These are phyloP conservation scores for Petunia hybrid DNA, from an alignment of 305 asterid species.

Conservation along the genomic window DNA sequence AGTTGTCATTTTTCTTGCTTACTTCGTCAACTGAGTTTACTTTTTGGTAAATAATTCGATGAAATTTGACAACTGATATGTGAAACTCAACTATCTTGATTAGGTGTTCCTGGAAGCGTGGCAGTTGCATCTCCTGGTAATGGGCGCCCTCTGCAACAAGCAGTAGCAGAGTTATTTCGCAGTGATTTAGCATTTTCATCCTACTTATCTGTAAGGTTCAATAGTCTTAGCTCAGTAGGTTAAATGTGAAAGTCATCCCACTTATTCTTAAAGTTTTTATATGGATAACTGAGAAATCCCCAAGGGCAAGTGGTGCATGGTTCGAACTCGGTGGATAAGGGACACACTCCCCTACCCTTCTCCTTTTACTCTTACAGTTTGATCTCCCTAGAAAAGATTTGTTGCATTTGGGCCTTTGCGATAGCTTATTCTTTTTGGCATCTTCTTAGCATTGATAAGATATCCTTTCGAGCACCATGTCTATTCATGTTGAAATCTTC, in stretches of 20 bases:
- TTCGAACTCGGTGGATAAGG: too few relatives aligned
- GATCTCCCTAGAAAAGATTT: slow-evolving; percentile 5
- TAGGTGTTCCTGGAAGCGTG: slow-evolving; percentile 66
- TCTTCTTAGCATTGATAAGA: slow-evolving; percentile 8
- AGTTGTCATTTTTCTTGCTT: slow-evolving; percentile 18
- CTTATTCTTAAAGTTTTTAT: neutral
- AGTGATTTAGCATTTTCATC: slow-evolving; percentile 58
- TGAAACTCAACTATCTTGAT: slow-evolving; percentile 26
- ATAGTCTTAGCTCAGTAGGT: slow-evolving; percentile 27
- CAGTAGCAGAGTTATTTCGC: slow-evolving; percentile 56
- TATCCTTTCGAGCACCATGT: slow-evolving; percentile 19
- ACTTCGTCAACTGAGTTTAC: slow-evolving; percentile 7
- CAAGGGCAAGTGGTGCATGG: too few relatives aligned
- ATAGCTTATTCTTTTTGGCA: neutral
- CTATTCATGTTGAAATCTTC: slow-evolving; percentile 4
- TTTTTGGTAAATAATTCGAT: slow-evolving; percentile 28
- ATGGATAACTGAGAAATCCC: too few relatives aligned
- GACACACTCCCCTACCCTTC: too few relatives aligned
- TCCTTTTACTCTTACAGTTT: too few relatives aligned
- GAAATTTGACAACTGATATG: slow-evolving; percentile 1
- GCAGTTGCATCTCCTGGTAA: slow-evolving; percentile 53
- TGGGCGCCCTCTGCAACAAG: slow-evolving; percentile 52
- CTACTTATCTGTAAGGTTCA: slow-evolving; percentile 65
- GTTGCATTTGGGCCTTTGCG: slow-evolving; percentile 6
- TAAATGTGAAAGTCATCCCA: neutral